phyloP scores from a whole-genome alignment of 805 yeast species.

The Zygotorulaspora chibaensis region DNA sequence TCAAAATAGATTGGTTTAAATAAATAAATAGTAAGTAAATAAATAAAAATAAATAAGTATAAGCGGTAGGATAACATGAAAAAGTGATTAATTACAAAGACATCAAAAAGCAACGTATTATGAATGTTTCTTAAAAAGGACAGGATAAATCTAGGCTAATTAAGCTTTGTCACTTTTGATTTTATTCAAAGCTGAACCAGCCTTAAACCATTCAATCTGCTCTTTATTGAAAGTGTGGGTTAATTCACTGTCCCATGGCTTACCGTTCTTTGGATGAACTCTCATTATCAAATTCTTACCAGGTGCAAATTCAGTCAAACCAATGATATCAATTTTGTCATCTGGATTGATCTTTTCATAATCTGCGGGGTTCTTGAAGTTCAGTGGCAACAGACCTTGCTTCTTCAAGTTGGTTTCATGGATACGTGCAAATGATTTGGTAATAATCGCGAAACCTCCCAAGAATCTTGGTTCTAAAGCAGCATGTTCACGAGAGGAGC shows the following conservation, averaged over 20 bases:
- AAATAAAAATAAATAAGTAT: constrained; percentile 14
- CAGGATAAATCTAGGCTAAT: neutral
- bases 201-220: constrained; percentile 98
- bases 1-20: neutral
- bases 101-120: constrained; percentile 5
- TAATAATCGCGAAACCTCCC: constrained; percentile 96
- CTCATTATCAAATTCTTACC: constrained; percentile 84
- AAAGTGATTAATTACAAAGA: constrained; percentile 13
- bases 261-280: constrained; percentile 67
- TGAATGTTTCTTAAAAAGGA: neutral
- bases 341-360: constrained; percentile 91
- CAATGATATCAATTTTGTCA: constrained; percentile 84
- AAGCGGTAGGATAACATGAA: constrained; percentile 10
- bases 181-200: constrained; percentile 98
- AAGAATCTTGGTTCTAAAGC: constrained; percentile 99
- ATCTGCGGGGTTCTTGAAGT: constrained; percentile 82
- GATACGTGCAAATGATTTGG: constrained; percentile 97
- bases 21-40: constrained; percentile 4
- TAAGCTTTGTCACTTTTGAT: constrained; percentile 19
- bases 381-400: constrained; percentile 97
- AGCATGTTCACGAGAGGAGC: constrained; percentile 99
- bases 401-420: constrained; percentile 99
- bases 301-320: constrained; percentile 82
- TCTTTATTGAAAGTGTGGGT: constrained; percentile 94
- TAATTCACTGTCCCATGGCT: constrained; percentile 82